These are phyloP conservation scores for Pythium sukuiense DNA, from an alignment of 352 stramenopile species.

Conservation along the genomic window DNA sequence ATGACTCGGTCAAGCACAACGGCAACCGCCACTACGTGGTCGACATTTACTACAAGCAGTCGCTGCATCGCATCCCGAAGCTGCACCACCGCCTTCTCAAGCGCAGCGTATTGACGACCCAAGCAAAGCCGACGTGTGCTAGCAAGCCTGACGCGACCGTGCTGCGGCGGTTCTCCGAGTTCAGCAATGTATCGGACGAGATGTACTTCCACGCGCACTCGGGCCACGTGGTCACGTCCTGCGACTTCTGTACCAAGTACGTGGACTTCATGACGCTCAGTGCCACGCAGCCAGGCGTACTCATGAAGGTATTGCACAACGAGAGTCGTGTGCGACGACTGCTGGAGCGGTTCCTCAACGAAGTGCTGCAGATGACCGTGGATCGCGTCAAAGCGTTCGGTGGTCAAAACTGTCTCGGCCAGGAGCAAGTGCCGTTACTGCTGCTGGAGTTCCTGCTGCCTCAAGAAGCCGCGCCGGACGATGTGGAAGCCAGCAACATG, in stretches of 20 bases:
- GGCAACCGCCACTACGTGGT: conserved; percentile 18
- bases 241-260: conserved; percentile 11
- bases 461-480: conserved; percentile 7
- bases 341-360: conserved; percentile 22
- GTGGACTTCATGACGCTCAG: conserved; percentile 8
- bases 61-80: conserved; percentile 10
- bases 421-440: conserved; percentile 15
- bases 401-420: conserved; percentile 15
- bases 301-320: conserved; percentile 16
- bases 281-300: conserved; percentile 9
- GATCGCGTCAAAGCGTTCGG: conserved; percentile 14
- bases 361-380: conserved; percentile 15
- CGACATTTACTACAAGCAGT: conserved; percentile 18
- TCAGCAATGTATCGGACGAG: conserved; percentile 22
- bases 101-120: background rate
- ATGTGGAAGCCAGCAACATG: background rate
- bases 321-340: conserved; percentile 10
- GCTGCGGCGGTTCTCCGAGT: conserved; percentile 24
- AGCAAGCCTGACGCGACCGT: conserved; percentile 2
- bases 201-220: conserved; percentile 23
- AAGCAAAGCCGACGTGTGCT: background rate
- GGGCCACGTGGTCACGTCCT: conserved; percentile 13
- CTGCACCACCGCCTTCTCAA: background rate
- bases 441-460: conserved; percentile 22
- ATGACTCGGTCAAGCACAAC: conserved; percentile 9